phyloP scores from a whole-genome alignment of 2,329 filamentous ascomycete species.

The Dactylellina haptotyla region DNA sequence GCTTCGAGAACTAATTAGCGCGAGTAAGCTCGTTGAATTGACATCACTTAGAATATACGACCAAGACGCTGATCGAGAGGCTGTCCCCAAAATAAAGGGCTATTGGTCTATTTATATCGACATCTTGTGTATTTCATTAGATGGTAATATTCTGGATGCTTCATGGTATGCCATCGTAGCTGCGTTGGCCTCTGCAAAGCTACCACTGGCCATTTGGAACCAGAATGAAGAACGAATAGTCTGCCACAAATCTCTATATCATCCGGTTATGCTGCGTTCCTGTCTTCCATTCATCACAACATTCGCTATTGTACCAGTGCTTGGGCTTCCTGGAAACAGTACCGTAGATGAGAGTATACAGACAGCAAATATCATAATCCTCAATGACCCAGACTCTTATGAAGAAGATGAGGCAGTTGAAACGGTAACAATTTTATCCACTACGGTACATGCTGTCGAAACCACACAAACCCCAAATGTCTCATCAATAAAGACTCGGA shows the following conservation, averaged over 20 bases:
- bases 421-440: slow-evolving; percentile 71
- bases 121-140: slow-evolving; percentile 90
- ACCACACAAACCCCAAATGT: slow-evolving; percentile 52
- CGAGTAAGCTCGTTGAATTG: slow-evolving; percentile 53
- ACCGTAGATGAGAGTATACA: slow-evolving; percentile 64
- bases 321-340: not conserved
- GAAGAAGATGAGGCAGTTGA: slow-evolving; percentile 89
- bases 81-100: slow-evolving; percentile 72
- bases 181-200: slow-evolving; percentile 78
- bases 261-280: slow-evolving; percentile 65
- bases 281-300: slow-evolving; percentile 80
- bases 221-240: slow-evolving; percentile 80
- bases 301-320: slow-evolving; percentile 69
- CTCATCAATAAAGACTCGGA: slow-evolving; percentile 63
- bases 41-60: slow-evolving; percentile 55
- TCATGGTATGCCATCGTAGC: slow-evolving; percentile 86
- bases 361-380: slow-evolving; percentile 74
- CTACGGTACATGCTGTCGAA: slow-evolving; percentile 71
- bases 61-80: slow-evolving; percentile 56
- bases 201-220: slow-evolving; percentile 86
- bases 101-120: slow-evolving; percentile 98
- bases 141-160: slow-evolving; percentile 90
- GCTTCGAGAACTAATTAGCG: slow-evolving; percentile 63
- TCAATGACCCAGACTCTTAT: slow-evolving; percentile 87
- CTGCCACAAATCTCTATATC: slow-evolving; percentile 67